phyloP scores from a whole-genome alignment of 495 filamentous ascomycete species.

The Recurvomyces mirabilis region DNA sequence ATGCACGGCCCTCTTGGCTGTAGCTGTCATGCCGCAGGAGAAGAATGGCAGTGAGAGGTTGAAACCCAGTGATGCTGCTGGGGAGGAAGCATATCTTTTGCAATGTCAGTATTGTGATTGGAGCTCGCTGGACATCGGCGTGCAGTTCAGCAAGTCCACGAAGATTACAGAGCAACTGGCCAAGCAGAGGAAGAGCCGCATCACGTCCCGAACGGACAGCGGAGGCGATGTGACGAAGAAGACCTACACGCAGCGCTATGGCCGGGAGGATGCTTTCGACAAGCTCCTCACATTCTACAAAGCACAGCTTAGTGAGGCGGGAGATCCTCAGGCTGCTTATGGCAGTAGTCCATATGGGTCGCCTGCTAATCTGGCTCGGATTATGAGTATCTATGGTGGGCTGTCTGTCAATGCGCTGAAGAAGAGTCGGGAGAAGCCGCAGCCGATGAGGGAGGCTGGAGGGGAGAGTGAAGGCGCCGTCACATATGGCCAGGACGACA shows the following conservation, averaged over 20 bases:
- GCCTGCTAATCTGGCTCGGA: conserved; percentile 66
- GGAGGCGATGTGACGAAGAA: too few relatives aligned
- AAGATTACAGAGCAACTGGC: conserved; percentile 73
- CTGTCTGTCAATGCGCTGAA: conserved; percentile 55
- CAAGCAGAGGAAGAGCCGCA: conserved; percentile 27
- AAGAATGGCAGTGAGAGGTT: neutral
- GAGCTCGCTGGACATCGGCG: conserved; percentile 78
- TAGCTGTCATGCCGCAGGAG: conserved; percentile 38
- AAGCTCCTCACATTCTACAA: conserved; percentile 34
- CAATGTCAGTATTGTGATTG: conserved; percentile 83
- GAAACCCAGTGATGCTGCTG: neutral
- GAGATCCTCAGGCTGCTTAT: conserved; percentile 37
- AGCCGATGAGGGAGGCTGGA: conserved; percentile 67
- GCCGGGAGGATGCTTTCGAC: conserved; percentile 26
- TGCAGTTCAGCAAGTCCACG: conserved; percentile 78
- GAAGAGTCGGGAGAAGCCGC: conserved; percentile 39
- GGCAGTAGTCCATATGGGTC: conserved; percentile 50
- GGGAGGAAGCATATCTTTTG: conserved; percentile 54
- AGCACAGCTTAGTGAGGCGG: conserved; percentile 52
- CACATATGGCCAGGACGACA: conserved; percentile 38
- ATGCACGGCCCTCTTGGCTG: conserved; percentile 69
- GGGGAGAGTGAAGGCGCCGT: conserved; percentile 58
- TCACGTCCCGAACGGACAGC: neutral
- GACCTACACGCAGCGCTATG: neutral
- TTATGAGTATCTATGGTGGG: conserved; percentile 84